phyloP scores from a whole-genome alignment of 768 basidiomycete species.

The Calocera viscosa region DNA sequence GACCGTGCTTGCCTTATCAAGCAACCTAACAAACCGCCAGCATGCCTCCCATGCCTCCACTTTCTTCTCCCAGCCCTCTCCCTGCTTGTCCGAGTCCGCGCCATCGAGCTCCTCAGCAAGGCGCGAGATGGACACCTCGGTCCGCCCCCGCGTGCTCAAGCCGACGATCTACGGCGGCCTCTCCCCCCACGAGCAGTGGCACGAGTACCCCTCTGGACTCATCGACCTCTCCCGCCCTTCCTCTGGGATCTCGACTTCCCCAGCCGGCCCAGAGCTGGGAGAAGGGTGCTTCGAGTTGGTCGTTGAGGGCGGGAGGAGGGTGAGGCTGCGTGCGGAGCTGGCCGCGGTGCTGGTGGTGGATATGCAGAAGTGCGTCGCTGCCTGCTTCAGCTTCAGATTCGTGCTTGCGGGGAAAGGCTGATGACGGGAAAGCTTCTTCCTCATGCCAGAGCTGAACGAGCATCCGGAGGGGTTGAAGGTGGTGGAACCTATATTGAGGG shows the following conservation, averaged over 20 bases:
- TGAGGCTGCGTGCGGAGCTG: slow-evolving; percentile 39
- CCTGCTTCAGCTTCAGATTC: no score
- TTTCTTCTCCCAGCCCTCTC: background rate
- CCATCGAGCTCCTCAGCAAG: background rate
- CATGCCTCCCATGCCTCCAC: background rate
- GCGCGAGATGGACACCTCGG: background rate
- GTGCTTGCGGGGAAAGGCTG: no score
- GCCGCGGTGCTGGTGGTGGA: slow-evolving; percentile 52
- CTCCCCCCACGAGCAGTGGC: slow-evolving; percentile 30
- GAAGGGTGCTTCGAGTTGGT: slow-evolving; percentile 41
- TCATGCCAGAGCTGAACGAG: slow-evolving; percentile 45
- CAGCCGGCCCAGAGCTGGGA: slow-evolving; percentile 22
- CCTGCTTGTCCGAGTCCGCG: background rate
- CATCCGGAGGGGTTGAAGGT: slow-evolving; percentile 48
- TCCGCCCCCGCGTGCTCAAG: background rate
- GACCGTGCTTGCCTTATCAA: background rate
- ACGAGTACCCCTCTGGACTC: slow-evolving; percentile 53
- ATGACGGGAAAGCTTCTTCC: slow-evolving; percentile 59
- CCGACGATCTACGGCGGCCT: background rate
- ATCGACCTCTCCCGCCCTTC: slow-evolving; percentile 43
- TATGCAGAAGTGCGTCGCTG: slow-evolving; percentile 51
- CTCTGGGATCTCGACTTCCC: background rate
- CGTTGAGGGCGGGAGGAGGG: slow-evolving; percentile 39
- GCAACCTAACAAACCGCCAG: no score
- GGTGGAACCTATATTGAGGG: slow-evolving; percentile 42